These are phyloP conservation scores for Vitis riparia DNA, from an alignment of 164 flowering plant species.

Conservation along the genomic window DNA sequence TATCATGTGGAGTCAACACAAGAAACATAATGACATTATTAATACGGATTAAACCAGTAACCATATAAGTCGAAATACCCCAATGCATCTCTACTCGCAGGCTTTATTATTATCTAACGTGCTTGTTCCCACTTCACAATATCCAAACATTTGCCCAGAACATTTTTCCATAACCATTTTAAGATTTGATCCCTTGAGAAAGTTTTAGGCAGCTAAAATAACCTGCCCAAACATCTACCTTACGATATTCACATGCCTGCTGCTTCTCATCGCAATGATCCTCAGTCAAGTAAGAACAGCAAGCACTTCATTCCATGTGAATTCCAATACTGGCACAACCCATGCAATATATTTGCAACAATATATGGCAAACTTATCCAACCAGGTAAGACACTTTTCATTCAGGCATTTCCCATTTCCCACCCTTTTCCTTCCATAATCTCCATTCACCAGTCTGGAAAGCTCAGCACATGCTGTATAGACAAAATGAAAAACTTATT, in stretches of 20 bases:
- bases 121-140: background rate
- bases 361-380: slow-evolving; percentile 7
- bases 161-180: background rate
- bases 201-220: background rate
- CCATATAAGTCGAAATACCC: background rate
- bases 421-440: slow-evolving; percentile 2
- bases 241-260: slow-evolving; percentile 2
- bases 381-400: slow-evolving; percentile 6
- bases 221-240: slow-evolving; percentile 2
- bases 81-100: background rate
- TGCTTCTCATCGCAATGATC: slow-evolving; percentile 3
- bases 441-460: slow-evolving; percentile 18
- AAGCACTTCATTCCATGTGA: slow-evolving; percentile 5
- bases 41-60: background rate
- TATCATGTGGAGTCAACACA: too few species aligned
- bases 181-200: background rate
- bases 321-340: slow-evolving; percentile 5
- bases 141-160: background rate
- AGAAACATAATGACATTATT: too few species aligned
- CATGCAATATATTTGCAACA: background rate
- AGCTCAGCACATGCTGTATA: slow-evolving; percentile 34
- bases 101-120: background rate
- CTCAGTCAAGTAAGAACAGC: slow-evolving; percentile 10
- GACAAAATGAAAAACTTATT: background rate
- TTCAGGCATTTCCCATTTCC: slow-evolving; percentile 4